A percentile compares a stretch with the other conserved stretches of the same genome.
Evolutionary conservation across 73 alveolate genomes (phyloP).

Genomic region (Paramecium primaurelia): DNA sequence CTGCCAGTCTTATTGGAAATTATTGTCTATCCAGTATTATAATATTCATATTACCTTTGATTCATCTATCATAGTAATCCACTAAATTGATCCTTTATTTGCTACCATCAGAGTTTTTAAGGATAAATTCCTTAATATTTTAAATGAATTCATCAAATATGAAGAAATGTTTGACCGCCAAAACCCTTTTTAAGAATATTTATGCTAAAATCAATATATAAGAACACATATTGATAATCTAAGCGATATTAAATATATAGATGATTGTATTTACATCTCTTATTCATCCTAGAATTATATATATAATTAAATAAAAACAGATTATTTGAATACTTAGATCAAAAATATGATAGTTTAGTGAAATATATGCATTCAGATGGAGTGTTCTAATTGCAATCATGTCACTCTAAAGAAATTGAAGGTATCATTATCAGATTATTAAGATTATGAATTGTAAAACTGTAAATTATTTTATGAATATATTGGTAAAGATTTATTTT

Average conservation of each 20-base stretch:
- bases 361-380: not conserved
- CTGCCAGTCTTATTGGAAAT: conserved; percentile 29
- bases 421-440: not conserved
- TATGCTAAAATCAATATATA: not conserved
- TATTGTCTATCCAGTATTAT: not conserved
- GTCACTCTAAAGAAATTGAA: not conserved
- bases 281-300: not conserved
- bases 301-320: not conserved
- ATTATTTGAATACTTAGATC: not conserved
- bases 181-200: not conserved
- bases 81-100: not conserved
- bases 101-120: not conserved
- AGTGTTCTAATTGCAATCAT: not conserved
- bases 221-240: not conserved
- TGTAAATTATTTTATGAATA: not conserved
- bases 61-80: not conserved
- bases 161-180: not conserved
- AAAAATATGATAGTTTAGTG: not conserved
- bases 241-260: not conserved
- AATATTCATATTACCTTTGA: not conserved
- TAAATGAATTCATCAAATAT: not conserved
- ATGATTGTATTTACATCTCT: not conserved
- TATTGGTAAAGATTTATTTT: not conserved
- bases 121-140: not conserved
- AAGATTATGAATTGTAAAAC: not conserved